Base-by-base conservation (phyloP, 2,329 filamentous ascomycete species). In the Aspergillus sp. region DNA sequence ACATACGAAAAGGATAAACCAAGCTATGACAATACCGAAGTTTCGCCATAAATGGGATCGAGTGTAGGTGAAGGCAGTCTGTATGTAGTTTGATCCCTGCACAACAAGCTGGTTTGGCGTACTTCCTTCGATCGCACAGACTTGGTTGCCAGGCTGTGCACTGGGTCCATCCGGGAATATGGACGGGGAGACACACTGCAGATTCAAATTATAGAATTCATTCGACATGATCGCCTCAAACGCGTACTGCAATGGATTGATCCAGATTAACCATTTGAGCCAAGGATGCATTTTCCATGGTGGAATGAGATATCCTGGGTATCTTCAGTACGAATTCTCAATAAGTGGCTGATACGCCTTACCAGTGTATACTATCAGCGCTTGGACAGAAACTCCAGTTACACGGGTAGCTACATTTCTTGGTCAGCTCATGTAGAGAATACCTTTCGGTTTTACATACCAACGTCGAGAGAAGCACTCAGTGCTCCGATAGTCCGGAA, bases 11-110 rank as follows among this genome's bases (percentile, higher is more conserved):
- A 87, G 87, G 43, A 89, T 76, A 57, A 96, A 91, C 63, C 96
- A 84, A 1, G 82, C 87, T 10, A 92, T 72, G 62, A 96, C 87
- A 64, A 97, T 95, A 1, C 90, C 91, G 73, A 90, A 91, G 75
- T 95, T 92, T 1, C 87, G 79, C 87, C 87, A 90, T 0, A 89
- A 70, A 66, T 89, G 86, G 1, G 79, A 73, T 10, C 83, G 76
- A 2, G 77, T 81, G 66, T 89, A 89, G 0, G 76, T 79, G 65
- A 81, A 89, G 0, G 82, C 80, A 1, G 79, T 73, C 13, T 78
- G 47, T n/a, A 88, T 85, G 65, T 88, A 89, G 51, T 79, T 77
- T 0, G 80, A 75, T 2, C 87, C 87, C 38, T 72, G 71, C 1
- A 89, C 86, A 2, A 78, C 74, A 0, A 81, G 76, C 6, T 78